A percentile compares a stretch with the other conserved stretches of the same genome.
phyloP scores from a whole-genome alignment of 2,329 filamentous ascomycete genomes.

The Akanthomyces lecanii region DNA sequence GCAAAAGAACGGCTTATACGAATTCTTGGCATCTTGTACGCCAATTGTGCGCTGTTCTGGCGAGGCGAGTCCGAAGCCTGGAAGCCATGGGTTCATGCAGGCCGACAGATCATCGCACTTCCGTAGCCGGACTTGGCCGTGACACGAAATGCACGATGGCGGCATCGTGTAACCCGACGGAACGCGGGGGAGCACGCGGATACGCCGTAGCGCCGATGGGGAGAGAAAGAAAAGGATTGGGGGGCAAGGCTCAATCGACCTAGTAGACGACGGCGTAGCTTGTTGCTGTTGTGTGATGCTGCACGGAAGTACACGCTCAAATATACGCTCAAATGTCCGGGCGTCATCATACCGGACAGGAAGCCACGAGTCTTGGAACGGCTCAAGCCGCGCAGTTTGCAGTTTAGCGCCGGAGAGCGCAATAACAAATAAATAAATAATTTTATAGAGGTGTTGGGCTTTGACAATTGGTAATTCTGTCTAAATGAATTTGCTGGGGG shows the following conservation, averaged over 20 bases:
- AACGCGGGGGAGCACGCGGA: neutral
- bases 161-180: neutral
- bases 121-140: neutral
- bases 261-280: neutral
- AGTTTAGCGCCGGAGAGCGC: neutral
- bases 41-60: neutral
- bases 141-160: neutral
- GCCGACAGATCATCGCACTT: neutral
- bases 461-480: neutral
- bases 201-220: neutral
- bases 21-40: neutral
- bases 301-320: neutral
- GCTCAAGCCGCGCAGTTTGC: neutral
- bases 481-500: neutral
- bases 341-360: neutral
- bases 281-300: neutral
- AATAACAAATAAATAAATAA: neutral
- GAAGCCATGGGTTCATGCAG: conserved; percentile 4
- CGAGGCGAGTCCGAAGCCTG: neutral
- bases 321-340: neutral
- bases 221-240: neutral
- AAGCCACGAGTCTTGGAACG: neutral
- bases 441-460: too few species aligned
- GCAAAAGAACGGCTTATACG: neutral
- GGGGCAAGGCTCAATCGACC: neutral